Conservation (phyloP, 1,284 basidiomycete species). For the Irpex rosettiformis region DNA sequence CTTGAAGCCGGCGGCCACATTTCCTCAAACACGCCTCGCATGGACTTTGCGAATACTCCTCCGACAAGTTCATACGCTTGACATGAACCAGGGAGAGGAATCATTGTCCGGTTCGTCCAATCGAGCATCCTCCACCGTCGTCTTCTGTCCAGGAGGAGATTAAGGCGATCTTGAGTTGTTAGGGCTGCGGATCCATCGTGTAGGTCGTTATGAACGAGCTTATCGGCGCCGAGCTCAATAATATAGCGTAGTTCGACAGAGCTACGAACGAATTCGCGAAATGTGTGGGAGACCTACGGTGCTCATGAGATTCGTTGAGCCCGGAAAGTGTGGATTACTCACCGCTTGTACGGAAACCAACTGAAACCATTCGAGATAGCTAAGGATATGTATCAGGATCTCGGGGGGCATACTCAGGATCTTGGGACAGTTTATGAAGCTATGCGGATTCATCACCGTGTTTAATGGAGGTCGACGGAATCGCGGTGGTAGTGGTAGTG, state of each 20-base stretch:
- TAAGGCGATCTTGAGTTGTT: conserved; percentile 35
- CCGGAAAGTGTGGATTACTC: neutral
- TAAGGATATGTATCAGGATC: neutral
- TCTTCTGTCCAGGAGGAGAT: conserved; percentile 35
- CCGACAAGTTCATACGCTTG: conserved; percentile 57
- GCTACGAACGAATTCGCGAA: conserved; percentile 32
- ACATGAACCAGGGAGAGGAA: conserved; percentile 39
- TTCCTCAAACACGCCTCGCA: conserved; percentile 10
- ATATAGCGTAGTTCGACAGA: conserved; percentile 43
- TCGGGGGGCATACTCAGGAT: neutral
- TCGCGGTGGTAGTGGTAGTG: neutral
- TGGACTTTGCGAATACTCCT: conserved; percentile 49
- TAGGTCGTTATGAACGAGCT: conserved; percentile 27
- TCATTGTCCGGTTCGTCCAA: conserved; percentile 28
- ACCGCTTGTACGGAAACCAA: neutral
- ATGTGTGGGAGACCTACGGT: conserved; percentile 37
- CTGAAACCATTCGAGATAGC: neutral
- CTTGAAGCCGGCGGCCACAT: conserved; percentile 20
- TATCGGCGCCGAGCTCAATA: conserved; percentile 46
- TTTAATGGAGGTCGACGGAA: neutral
- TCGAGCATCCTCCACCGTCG: conserved; percentile 38
- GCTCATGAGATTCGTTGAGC: too few relatives aligned
- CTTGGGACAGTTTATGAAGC: neutral
- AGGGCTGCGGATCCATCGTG: conserved; percentile 26
- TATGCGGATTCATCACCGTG: neutral